Conservation (phyloP, 148 eudicot genomes). For the Polygonum maritimum region DNA sequence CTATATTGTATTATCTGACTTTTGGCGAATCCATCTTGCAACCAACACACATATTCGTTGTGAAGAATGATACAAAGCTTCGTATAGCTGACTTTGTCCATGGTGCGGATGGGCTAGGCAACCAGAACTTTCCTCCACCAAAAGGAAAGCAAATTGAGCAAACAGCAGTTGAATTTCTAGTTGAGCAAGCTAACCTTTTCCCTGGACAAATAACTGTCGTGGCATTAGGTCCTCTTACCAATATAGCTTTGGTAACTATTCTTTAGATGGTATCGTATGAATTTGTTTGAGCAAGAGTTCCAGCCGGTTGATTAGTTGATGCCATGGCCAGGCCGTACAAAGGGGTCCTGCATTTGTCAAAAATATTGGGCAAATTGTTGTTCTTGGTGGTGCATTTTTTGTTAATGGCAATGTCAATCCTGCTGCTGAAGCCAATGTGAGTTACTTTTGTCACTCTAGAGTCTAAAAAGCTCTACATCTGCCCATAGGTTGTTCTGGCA, state of each 20-base stretch:
- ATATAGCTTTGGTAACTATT: conserved; percentile 77
- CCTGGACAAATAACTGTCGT: conserved; percentile 89
- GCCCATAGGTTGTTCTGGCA: not conserved
- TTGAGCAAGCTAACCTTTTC: conserved; percentile 50
- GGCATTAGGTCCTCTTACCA: conserved; percentile 92
- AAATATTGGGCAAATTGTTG: conserved; percentile 59
- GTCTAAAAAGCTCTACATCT: not conserved
- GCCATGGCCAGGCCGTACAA: conserved; percentile 54
- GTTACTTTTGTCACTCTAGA: conserved; percentile 14
- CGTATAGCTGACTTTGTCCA: conserved; percentile 94
- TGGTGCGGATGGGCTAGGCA: conserved; percentile 92
- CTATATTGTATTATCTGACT: not conserved
- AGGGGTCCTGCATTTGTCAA: conserved; percentile 57
- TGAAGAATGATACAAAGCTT: conserved; percentile 83
- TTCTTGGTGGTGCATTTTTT: conserved; percentile 94
- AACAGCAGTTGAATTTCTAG: conserved; percentile 70
- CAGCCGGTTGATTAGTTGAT: conserved; percentile 9
- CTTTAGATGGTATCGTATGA: not conserved
- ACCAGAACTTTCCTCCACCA: conserved; percentile 89
- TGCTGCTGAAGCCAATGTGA: conserved; percentile 95
- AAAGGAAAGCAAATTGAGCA: conserved; percentile 63
- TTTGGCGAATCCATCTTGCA: not conserved
- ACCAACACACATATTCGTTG: conserved; percentile 10
- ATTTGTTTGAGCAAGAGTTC: not conserved
- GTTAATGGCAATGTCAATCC: conserved; percentile 97